These are phyloP conservation scores for Pascua guehoae DNA, from an alignment of 1,284 basidiomycete genomes.

Conservation along the genomic window DNA sequence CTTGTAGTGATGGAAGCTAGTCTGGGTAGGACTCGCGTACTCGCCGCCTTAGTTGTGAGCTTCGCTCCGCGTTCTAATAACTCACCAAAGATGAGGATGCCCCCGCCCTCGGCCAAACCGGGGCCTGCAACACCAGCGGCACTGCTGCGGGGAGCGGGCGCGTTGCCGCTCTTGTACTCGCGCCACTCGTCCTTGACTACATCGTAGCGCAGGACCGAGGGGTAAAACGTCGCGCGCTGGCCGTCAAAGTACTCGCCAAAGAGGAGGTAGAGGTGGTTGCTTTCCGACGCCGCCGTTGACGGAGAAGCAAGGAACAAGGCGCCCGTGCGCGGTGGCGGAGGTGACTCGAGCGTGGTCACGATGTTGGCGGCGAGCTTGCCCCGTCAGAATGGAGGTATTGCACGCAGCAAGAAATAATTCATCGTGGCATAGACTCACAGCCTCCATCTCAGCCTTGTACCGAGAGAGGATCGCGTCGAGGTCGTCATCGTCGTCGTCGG, in stretches of 20 bases:
- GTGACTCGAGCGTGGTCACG: conserved; percentile 39
- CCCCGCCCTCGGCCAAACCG: conserved; percentile 63
- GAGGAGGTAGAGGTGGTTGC: conserved; percentile 74
- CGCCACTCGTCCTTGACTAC: conserved; percentile 71
- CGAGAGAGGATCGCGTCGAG: conserved; percentile 72
- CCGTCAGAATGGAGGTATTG: conserved; percentile 57
- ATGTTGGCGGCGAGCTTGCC: conserved; percentile 70
- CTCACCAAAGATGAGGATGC: conserved; percentile 76
- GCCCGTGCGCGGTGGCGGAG: conserved; percentile 73
- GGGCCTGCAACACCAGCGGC: conserved; percentile 73
- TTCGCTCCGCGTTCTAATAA: conserved; percentile 1
- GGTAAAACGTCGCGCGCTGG: conserved; percentile 56
- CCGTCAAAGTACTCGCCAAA: conserved; percentile 77
- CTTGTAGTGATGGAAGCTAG: conserved; percentile 84
- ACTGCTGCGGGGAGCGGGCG: conserved; percentile 77
- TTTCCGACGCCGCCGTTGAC: conserved; percentile 52
- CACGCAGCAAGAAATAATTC: conserved; percentile 73
- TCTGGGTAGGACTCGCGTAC: conserved; percentile 80
- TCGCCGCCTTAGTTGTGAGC: conserved; percentile 61
- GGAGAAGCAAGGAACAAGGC: conserved; percentile 72
- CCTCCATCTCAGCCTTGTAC: conserved; percentile 21
- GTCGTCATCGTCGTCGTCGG: conserved; percentile 70
- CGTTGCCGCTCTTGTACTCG: conserved; percentile 73
- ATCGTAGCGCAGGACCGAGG: conserved; percentile 20
- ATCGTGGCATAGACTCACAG: conserved; percentile 54